Evolutionary conservation across 768 basidiomycete species (phyloP).

Genomic region (Trametes villosa): DNA sequence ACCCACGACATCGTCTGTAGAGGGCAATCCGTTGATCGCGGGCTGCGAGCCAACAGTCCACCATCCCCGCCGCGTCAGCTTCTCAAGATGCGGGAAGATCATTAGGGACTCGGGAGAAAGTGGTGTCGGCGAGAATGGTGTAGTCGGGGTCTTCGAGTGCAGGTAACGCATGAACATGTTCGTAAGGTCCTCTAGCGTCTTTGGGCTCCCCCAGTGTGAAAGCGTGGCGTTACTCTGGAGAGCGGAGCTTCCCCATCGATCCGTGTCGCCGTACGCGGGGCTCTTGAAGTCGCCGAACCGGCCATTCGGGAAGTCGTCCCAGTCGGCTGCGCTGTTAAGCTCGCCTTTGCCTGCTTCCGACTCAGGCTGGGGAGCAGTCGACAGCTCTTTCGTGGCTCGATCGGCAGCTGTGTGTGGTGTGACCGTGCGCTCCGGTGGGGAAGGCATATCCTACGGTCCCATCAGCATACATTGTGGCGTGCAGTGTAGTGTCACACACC

Average conservation of each 20-base stretch:
- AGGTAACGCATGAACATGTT: conserved; percentile 82
- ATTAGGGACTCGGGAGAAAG: conserved; percentile 80
- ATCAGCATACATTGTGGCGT: conserved; percentile 7
- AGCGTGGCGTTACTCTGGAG: conserved; percentile 68
- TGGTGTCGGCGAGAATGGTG: conserved; percentile 87
- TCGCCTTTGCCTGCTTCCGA: conserved; percentile 72
- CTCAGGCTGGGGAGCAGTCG: conserved; percentile 51
- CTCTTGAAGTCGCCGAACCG: conserved; percentile 97
- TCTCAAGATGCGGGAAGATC: conserved; percentile 78
- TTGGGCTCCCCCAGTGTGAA: conserved; percentile 79
- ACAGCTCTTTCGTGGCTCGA: conserved; percentile 60
- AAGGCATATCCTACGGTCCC: conserved; percentile 39
- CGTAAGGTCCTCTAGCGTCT: conserved; percentile 68
- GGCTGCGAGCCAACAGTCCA: conserved; percentile 99
- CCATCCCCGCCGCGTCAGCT: conserved; percentile 77
- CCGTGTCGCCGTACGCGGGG: conserved; percentile 88
- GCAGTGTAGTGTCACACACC: conserved; percentile 40
- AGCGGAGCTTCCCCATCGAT: conserved; percentile 74
- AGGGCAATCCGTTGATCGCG: conserved; percentile 79
- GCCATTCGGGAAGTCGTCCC: conserved; percentile 99
- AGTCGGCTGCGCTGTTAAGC: conserved; percentile 74
- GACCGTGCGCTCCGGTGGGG: conserved; percentile 47
- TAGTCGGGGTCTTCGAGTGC: conserved; percentile 67
- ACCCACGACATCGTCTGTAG: conserved; percentile 79
- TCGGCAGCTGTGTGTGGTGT: conserved; percentile 68